Evolutionary conservation across 768 basidiomycete species (phyloP).

Genomic region (Suillus occidentalis): DNA sequence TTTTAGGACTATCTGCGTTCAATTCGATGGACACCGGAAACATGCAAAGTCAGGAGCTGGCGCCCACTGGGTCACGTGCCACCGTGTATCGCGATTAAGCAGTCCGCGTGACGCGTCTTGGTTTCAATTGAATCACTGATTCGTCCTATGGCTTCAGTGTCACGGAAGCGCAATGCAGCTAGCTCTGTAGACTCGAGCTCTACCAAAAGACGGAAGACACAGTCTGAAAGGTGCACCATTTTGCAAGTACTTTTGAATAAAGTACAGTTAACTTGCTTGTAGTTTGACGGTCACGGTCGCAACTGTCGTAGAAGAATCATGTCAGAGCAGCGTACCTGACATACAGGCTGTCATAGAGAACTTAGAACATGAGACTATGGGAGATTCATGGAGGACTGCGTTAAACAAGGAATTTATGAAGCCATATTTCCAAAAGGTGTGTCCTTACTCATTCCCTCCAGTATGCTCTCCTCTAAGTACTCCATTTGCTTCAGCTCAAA

Average conservation of each 20-base stretch:
- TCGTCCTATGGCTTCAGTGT: constrained; percentile 1
- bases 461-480: constrained; percentile 11
- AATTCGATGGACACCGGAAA: no score
- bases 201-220: constrained; percentile 4
- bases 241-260: not conserved
- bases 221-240: not conserved
- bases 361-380: constrained; percentile 65
- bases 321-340: constrained; percentile 8
- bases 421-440: constrained; percentile 58
- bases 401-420: constrained; percentile 58
- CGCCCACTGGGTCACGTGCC: not conserved
- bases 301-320: constrained; percentile 2
- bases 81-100: not conserved
- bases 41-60: no score
- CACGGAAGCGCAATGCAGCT: constrained; percentile 4
- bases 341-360: constrained; percentile 12
- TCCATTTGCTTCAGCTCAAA: constrained; percentile 42
- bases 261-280: not conserved
- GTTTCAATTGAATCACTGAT: no score
- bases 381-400: constrained; percentile 48
- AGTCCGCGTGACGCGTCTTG: not conserved
- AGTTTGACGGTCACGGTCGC: constrained; percentile 20
- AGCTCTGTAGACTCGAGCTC: not conserved
- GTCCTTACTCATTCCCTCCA: not conserved
- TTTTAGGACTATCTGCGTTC: no score